phyloP scores from a whole-genome alignment of 768 basidiomycete genomes.

The Kwoniella bestiolae region DNA sequence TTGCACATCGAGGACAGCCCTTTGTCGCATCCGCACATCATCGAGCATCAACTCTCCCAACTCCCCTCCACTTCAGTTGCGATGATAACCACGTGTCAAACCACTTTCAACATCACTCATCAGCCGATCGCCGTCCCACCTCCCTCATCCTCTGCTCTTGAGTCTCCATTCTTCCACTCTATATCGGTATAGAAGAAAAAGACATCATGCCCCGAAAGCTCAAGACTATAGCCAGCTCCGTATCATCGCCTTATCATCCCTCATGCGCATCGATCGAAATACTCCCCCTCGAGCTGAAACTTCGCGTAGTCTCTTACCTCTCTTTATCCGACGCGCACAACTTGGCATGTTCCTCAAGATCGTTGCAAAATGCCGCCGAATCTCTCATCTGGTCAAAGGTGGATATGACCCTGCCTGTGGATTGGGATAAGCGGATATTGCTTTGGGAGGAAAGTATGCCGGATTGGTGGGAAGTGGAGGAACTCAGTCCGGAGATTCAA shows the following conservation, averaged over 20 bases:
- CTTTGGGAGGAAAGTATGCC: constrained; percentile 4
- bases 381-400: constrained; percentile 15
- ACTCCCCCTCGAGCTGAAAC: constrained; percentile 18
- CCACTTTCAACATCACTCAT: not conserved
- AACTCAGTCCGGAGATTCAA: not conserved
- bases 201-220: not conserved
- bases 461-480: not conserved
- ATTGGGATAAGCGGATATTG: not conserved
- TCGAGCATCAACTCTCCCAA: no score
- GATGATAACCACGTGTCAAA: not conserved
- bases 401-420: not conserved
- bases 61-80: no score
- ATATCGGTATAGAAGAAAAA: no score
- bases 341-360: not conserved
- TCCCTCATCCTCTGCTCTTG: no score
- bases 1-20: no score
- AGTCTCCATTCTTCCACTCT: no score
- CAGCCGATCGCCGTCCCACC: not conserved
- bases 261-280: constrained; percentile 9
- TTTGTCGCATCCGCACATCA: no score
- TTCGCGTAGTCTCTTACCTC: constrained; percentile 11
- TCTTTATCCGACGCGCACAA: not conserved
- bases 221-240: not conserved
- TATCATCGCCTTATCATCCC: not conserved
- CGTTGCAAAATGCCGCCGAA: constrained; percentile 12